phyloP scores from a whole-genome alignment of 116 monocot species.

The Trichopus zeylanicus region DNA sequence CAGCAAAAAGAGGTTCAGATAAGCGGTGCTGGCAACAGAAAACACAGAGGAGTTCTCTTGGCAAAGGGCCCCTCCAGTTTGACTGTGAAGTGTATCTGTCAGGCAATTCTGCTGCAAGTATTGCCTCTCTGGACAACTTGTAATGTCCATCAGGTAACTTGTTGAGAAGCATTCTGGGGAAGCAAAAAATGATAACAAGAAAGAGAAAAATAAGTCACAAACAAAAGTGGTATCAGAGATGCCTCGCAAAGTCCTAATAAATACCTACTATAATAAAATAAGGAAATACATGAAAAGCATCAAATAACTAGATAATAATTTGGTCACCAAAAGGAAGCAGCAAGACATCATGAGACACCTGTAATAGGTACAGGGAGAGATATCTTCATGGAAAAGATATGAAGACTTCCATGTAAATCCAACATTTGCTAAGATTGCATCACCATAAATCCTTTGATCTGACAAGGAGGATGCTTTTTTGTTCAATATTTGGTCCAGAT shows the following conservation, averaged over 20 bases:
- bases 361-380: conserved; percentile 66
- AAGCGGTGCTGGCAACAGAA: conserved; percentile 80
- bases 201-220: not conserved
- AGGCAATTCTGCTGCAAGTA: conserved; percentile 78
- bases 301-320: not conserved
- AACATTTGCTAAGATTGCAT: conserved; percentile 78
- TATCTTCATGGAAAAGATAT: conserved; percentile 60
- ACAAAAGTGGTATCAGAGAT: not conserved
- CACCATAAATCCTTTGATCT: conserved; percentile 80
- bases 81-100: conserved; percentile 42
- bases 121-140: conserved; percentile 68
- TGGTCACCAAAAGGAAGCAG: not conserved
- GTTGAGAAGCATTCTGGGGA: conserved; percentile 56
- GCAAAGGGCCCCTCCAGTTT: conserved; percentile 75
- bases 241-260: no score
- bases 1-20: conserved; percentile 55
- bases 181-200: conserved; percentile 3
- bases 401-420: conserved; percentile 75
- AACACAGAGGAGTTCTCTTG: conserved; percentile 54
- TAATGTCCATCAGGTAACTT: conserved; percentile 77
- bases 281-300: no score
- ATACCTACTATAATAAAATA: no score
- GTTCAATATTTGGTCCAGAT: conserved; percentile 26
- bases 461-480: conserved; percentile 64
- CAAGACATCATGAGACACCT: conserved; percentile 27